Conservation (phyloP, 2,329 filamentous ascomycete species). For the Helotiales sp. region DNA sequence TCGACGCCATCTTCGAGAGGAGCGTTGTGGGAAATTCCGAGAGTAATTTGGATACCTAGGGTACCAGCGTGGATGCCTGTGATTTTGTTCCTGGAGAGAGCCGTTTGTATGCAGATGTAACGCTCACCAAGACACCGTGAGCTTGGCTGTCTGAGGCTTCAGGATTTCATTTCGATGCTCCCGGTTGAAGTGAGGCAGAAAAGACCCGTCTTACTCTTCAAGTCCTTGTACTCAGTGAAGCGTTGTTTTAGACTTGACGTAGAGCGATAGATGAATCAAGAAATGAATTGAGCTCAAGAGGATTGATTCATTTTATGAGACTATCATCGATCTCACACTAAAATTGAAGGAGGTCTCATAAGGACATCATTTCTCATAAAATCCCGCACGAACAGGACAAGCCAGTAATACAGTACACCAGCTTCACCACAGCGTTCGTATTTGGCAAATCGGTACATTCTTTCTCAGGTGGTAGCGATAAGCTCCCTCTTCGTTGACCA, state of each 20-base stretch:
- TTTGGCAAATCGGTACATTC: too few relatives aligned
- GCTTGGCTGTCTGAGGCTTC: background rate
- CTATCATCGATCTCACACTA: too few relatives aligned
- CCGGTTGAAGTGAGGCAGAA: constrained; percentile 1
- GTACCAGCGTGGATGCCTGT: background rate
- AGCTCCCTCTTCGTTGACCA: too few relatives aligned
- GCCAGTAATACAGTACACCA: too few relatives aligned
- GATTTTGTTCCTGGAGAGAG: background rate
- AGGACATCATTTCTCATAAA: too few relatives aligned
- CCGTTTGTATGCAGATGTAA: background rate
- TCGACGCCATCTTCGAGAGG: background rate
- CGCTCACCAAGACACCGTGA: background rate
- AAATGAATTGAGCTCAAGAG: background rate
- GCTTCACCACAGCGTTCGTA: too few relatives aligned
- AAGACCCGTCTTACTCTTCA: background rate
- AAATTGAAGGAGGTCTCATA: too few relatives aligned
- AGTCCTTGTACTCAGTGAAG: background rate
- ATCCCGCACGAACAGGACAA: too few relatives aligned
- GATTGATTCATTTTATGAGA: background rate
- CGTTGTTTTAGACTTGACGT: background rate
- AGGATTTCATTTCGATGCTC: constrained; percentile 4
- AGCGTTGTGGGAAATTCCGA: background rate
- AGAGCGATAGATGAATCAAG: background rate
- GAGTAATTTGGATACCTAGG: background rate
- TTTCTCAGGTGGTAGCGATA: too few relatives aligned